A percentile compares a stretch with the other conserved stretches of the same genome.
Evolutionary conservation across 345 rosid genomes (phyloP).

Genomic region (Aquilaria malaccensis): DNA sequence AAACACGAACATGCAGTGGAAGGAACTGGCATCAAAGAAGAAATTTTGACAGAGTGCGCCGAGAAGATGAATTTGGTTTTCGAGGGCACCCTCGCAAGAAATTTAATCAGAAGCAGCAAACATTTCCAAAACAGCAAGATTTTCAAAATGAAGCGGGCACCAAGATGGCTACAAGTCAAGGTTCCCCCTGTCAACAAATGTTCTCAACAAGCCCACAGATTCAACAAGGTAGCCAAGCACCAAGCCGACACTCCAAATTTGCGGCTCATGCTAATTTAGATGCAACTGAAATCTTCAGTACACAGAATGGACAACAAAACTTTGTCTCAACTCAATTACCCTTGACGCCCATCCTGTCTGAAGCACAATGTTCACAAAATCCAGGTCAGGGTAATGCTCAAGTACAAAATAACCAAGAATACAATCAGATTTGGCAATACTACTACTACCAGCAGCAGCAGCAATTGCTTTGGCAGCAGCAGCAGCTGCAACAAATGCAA

Average conservation of each 20-base stretch:
- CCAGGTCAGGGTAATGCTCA: slow-evolving; percentile 35
- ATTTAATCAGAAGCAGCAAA: slow-evolving; percentile 24
- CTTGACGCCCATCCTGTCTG: slow-evolving; percentile 30
- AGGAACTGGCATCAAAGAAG: slow-evolving; percentile 29
- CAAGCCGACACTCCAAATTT: slow-evolving; percentile 21
- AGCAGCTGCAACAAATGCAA: slow-evolving; percentile 29
- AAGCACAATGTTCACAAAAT: slow-evolving; percentile 35
- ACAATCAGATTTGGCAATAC: slow-evolving; percentile 77
- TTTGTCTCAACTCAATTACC: slow-evolving; percentile 27
- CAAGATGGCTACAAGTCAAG: slow-evolving; percentile 21
- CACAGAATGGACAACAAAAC: slow-evolving; percentile 35
- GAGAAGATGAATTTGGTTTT: slow-evolving; percentile 39
- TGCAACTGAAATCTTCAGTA: slow-evolving; percentile 24
- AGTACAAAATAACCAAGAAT: slow-evolving; percentile 42
- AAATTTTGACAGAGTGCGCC: slow-evolving; percentile 26
- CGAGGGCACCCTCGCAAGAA: slow-evolving; percentile 41
- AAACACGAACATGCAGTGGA: slow-evolving; percentile 15
- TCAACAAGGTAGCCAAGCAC: slow-evolving; percentile 26
- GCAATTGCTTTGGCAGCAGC: slow-evolving; percentile 32
- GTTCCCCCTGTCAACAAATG: slow-evolving; percentile 21
- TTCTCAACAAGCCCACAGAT: slow-evolving; percentile 17
- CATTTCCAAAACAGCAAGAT: slow-evolving; percentile 21
- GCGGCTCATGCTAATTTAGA: slow-evolving; percentile 21
- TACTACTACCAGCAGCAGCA: slow-evolving; percentile 65
- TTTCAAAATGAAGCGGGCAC: slow-evolving; percentile 19